A percentile compares a stretch with the other conserved stretches of the same genome.
Evolutionary conservation across 768 basidiomycete genomes (phyloP).

Genomic region (Trametes meyenii): DNA sequence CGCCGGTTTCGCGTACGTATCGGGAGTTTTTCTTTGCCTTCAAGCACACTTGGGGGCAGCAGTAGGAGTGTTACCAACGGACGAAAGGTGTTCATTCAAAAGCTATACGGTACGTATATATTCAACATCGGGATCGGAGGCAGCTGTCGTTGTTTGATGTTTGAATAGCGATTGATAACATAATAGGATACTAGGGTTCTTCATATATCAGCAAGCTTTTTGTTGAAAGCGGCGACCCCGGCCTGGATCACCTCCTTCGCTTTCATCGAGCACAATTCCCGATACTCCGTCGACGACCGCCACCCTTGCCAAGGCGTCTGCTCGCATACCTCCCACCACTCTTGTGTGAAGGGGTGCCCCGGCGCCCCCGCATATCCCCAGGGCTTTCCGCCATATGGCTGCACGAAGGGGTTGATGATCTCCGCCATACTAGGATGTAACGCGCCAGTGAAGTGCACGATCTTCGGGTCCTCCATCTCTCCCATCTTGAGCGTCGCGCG

Average conservation of each 20-base stretch:
- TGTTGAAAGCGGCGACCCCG: neutral
- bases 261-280: constrained; percentile 23
- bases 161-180: too few species aligned
- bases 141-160: too few species aligned
- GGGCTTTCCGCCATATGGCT: constrained; percentile 56
- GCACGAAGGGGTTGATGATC: constrained; percentile 54
- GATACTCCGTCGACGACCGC: constrained; percentile 31
- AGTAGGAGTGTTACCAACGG: too few species aligned
- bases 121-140: too few species aligned
- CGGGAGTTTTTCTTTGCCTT: too few species aligned
- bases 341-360: constrained; percentile 48
- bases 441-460: constrained; percentile 64
- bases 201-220: neutral
- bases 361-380: constrained; percentile 60
- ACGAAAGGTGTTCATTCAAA: too few species aligned
- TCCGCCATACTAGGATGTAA: constrained; percentile 48
- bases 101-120: too few species aligned
- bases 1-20: too few species aligned
- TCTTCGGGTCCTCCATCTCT: constrained; percentile 43
- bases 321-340: constrained; percentile 50
- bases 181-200: neutral
- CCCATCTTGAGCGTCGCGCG: constrained; percentile 38
- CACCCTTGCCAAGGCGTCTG: constrained; percentile 48
- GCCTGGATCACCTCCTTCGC: constrained; percentile 19
- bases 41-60: too few species aligned